Evolutionary conservation across 1,284 basidiomycete species (phyloP).

Genomic region (Leccinum pachyderme): DNA sequence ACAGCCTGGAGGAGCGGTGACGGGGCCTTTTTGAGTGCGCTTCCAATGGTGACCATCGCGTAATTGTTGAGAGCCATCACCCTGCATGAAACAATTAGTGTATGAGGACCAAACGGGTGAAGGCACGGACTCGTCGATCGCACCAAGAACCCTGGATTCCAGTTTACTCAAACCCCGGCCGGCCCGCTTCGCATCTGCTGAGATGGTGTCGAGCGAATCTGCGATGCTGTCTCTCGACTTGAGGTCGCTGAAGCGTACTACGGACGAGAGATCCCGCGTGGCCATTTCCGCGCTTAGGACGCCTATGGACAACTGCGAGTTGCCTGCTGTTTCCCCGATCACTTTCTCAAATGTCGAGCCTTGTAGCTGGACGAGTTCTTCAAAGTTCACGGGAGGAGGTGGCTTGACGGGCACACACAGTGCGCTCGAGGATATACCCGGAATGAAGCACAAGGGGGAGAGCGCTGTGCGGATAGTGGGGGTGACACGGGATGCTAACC

Average conservation of each 20-base stretch:
- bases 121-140: slow-evolving; percentile 60
- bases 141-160: slow-evolving; percentile 59
- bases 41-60: slow-evolving; percentile 59
- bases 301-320: slow-evolving; percentile 57
- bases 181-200: slow-evolving; percentile 56
- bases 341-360: slow-evolving; percentile 60
- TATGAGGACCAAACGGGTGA: neutral
- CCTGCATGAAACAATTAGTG: slow-evolving; percentile 34
- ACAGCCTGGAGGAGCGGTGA: slow-evolving; percentile 40
- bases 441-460: slow-evolving; percentile 58
- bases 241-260: slow-evolving; percentile 64
- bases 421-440: slow-evolving; percentile 48
- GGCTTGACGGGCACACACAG: slow-evolving; percentile 39
- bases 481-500: slow-evolving; percentile 41
- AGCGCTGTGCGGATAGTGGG: slow-evolving; percentile 45
- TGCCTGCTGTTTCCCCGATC: slow-evolving; percentile 50
- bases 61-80: slow-evolving; percentile 71
- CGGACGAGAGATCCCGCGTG: slow-evolving; percentile 57
- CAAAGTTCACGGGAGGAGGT: slow-evolving; percentile 48
- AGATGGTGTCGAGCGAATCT: slow-evolving; percentile 49
- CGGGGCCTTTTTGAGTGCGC: slow-evolving; percentile 39
- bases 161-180: slow-evolving; percentile 58
- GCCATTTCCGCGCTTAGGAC: slow-evolving; percentile 77
- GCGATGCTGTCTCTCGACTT: slow-evolving; percentile 54
- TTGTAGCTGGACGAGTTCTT: slow-evolving; percentile 56